A percentile compares a stretch with the other conserved stretches of the same genome.
Conservation (phyloP, 257 asterid genomes). For the Euphrasia confusa region DNA sequence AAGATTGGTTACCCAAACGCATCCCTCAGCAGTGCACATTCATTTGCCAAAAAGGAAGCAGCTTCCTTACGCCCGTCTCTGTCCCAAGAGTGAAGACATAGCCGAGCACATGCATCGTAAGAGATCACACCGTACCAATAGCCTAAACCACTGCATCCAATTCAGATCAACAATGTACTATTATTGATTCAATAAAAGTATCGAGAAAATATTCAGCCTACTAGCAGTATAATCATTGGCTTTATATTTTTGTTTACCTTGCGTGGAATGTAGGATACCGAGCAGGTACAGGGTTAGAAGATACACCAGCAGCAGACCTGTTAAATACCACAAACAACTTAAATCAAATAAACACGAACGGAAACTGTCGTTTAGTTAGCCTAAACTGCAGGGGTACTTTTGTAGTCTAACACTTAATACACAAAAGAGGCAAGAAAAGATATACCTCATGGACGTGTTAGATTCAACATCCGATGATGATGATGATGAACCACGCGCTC, state of each 20-base stretch:
- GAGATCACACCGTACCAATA: slow-evolving; percentile 71
- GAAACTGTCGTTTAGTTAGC: too few species aligned
- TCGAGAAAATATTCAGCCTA: neutral
- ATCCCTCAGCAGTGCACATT: slow-evolving; percentile 75
- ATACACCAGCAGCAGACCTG: slow-evolving; percentile 59
- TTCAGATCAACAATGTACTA: slow-evolving; percentile 20
- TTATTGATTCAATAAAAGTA: slow-evolving; percentile 2
- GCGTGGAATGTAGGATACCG: slow-evolving; percentile 86
- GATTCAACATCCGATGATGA: slow-evolving; percentile 29
- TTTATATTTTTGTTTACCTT: slow-evolving; percentile 38
- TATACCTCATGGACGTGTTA: slow-evolving; percentile 42
- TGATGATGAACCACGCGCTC: slow-evolving; percentile 38
- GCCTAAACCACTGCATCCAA: slow-evolving; percentile 70
- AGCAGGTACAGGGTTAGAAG: slow-evolving; percentile 48
- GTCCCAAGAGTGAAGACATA: slow-evolving; percentile 93
- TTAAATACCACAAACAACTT: slow-evolving; percentile 19
- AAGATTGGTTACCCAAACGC: slow-evolving; percentile 57
- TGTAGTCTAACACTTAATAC: neutral
- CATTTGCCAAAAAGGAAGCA: slow-evolving; percentile 75
- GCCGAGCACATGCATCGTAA: slow-evolving; percentile 89
- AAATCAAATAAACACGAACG: neutral
- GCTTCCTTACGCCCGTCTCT: slow-evolving; percentile 61
- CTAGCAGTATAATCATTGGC: too few species aligned
- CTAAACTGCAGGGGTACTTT: neutral
- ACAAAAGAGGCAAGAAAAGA: neutral